Conservation (phyloP, 2,329 filamentous ascomycete species). For the Trichophyton equinum region DNA sequence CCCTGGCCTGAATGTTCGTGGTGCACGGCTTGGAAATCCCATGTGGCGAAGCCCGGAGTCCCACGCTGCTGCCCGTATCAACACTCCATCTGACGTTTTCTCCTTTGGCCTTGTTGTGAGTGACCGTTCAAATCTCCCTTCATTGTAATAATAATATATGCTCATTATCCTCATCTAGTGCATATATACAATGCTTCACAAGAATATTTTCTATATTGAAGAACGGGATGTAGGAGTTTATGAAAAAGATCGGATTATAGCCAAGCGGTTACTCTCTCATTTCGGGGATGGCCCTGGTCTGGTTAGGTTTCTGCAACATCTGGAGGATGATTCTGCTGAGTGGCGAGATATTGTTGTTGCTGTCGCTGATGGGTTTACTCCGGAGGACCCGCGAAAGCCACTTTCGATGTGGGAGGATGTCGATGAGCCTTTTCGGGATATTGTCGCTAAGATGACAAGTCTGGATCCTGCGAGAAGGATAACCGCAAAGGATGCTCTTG, state of each 20-base stretch:
- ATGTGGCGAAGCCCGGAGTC: constrained; percentile 10
- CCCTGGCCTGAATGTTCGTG: constrained; percentile 7
- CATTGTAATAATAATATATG: not conserved
- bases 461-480: not conserved
- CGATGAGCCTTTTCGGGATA: not conserved
- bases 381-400: not conserved
- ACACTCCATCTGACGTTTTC: constrained; percentile 6
- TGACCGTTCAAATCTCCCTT: not conserved
- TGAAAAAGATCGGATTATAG: constrained; percentile 7
- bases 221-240: not conserved
- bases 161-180: not conserved
- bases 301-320: constrained; percentile 2
- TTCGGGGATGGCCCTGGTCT: constrained; percentile 4
- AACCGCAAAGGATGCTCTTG: not conserved
- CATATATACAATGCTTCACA: not conserved
- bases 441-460: not conserved
- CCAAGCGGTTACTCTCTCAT: constrained; percentile 7
- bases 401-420: not conserved
- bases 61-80: constrained; percentile 7
- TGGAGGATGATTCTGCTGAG: not conserved
- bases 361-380: not conserved
- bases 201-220: not conserved
- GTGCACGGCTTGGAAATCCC: constrained; percentile 8
- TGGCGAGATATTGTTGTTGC: not conserved
- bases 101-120: constrained; percentile 9